Evolutionary conservation across 2,329 filamentous ascomycete species (phyloP).

Genomic region (Ophiostoma quercus): DNA sequence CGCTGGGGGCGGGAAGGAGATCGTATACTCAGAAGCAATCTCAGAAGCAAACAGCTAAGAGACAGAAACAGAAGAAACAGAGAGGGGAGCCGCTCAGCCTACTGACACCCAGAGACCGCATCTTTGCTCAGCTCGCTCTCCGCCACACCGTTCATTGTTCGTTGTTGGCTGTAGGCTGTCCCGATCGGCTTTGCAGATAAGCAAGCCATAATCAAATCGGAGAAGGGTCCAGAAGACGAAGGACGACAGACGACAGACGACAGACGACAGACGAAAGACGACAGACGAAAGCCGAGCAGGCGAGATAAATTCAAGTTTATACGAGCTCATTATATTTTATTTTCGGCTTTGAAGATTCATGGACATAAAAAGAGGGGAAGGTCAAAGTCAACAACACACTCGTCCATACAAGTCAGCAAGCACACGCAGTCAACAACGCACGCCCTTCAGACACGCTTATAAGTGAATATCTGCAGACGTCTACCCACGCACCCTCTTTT

Average conservation of each 20-base stretch:
- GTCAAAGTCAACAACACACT: neutral
- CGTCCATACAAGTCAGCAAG: neutral
- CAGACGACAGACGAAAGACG: too few relatives aligned
- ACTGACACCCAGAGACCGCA: neutral
- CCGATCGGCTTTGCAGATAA: neutral
- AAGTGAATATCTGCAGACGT: constrained; percentile 13
- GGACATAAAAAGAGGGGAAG: neutral
- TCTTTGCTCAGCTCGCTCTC: neutral
- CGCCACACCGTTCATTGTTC: neutral
- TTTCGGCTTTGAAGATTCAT: neutral
- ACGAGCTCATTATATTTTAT: neutral
- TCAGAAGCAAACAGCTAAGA: neutral
- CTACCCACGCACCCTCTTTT: neutral
- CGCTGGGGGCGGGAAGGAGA: neutral
- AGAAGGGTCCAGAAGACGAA: neutral
- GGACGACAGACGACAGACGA: too few relatives aligned
- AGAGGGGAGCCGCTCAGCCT: neutral
- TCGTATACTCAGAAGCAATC: neutral
- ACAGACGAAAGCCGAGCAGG: neutral
- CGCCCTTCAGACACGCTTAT: constrained; percentile 14
- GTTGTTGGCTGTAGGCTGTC: neutral
- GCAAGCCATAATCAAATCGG: neutral
- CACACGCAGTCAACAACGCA: constrained; percentile 12
- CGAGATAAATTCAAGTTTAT: neutral
- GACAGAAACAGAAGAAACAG: neutral